These are phyloP conservation scores for Fusarium tjaetaba DNA, from an alignment of 2,329 filamentous ascomycete species.

Conservation along the genomic window DNA sequence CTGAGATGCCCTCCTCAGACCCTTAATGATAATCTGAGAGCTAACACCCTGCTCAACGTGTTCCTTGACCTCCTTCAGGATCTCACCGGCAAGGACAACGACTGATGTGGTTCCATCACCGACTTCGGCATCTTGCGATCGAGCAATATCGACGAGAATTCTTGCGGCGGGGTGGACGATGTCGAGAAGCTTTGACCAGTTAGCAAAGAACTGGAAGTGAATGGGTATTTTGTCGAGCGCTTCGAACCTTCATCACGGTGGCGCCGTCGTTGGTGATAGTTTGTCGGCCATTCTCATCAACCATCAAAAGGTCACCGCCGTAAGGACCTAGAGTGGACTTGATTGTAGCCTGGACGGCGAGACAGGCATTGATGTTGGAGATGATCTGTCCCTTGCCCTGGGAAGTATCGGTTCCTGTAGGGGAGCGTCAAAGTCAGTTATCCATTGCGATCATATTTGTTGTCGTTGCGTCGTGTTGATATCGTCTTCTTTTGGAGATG, in stretches of 20 bases:
- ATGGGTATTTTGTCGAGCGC: neutral
- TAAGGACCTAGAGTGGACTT: constrained; percentile 96
- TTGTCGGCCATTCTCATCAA: constrained; percentile 93
- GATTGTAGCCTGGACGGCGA: constrained; percentile 94
- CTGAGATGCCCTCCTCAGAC: constrained; percentile 82
- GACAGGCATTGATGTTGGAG: constrained; percentile 98
- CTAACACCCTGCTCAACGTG: constrained; percentile 97
- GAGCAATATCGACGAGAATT: constrained; percentile 97
- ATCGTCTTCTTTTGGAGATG: constrained; percentile 10
- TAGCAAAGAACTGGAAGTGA: neutral
- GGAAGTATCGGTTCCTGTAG: constrained; percentile 90
- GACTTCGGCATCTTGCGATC: constrained; percentile 98
- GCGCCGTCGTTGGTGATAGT: constrained; percentile 99
- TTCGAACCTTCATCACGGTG: constrained; percentile 92
- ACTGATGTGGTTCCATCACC: constrained; percentile 98
- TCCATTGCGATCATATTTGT: constrained; percentile 5
- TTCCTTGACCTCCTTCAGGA: constrained; percentile 96
- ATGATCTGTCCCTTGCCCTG: constrained; percentile 97
- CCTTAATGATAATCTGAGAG: constrained; percentile 98
- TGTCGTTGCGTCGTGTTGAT: constrained; percentile 2
- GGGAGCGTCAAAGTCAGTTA: constrained; percentile 31
- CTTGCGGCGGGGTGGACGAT: constrained; percentile 97
- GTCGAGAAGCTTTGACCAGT: constrained; percentile 78
- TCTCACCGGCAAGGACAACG: constrained; percentile 96
- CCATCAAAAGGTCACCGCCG: constrained; percentile 94